Evolutionary conservation across 257 asterid genomes (phyloP).

Genomic region (Salvia hispanica): DNA sequence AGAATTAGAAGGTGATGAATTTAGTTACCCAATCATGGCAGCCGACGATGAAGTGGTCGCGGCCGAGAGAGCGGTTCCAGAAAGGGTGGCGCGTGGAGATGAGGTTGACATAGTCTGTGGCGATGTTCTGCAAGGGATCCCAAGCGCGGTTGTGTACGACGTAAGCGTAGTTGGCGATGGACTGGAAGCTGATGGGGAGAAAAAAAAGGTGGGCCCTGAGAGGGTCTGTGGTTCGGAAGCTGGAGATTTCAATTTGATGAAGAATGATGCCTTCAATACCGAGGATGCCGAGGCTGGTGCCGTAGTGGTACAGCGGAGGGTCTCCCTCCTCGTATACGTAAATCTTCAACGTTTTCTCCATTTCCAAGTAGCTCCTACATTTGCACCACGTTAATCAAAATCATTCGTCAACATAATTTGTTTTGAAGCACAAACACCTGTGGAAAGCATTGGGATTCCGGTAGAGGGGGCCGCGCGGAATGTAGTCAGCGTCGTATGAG

Average conservation of each 20-base stretch:
- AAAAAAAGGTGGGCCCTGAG: slow-evolving; percentile 44
- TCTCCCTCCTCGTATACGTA: slow-evolving; percentile 65
- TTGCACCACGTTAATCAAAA: not conserved
- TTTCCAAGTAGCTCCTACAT: slow-evolving; percentile 62
- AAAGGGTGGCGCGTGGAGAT: slow-evolving; percentile 50
- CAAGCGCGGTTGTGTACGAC: slow-evolving; percentile 44
- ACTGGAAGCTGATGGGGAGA: slow-evolving; percentile 50
- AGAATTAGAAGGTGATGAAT: too few species aligned
- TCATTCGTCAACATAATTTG: too few species aligned
- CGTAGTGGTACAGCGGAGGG: slow-evolving; percentile 61
- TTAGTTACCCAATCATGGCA: slow-evolving; percentile 62
- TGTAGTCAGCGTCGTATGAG: slow-evolving; percentile 50
- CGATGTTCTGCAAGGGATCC: slow-evolving; percentile 50
- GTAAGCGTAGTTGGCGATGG: slow-evolving; percentile 44
- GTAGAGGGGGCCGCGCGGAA: slow-evolving; percentile 49
- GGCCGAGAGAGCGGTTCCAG: slow-evolving; percentile 58
- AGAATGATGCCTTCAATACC: slow-evolving; percentile 61
- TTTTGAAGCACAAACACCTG: slow-evolving; percentile 34
- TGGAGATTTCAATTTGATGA: slow-evolving; percentile 56
- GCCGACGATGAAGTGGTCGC: slow-evolving; percentile 54
- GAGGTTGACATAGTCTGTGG: slow-evolving; percentile 45
- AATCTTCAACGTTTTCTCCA: slow-evolving; percentile 57
- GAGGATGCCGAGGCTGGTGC: slow-evolving; percentile 48
- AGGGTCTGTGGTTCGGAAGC: slow-evolving; percentile 52
- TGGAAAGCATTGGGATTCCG: slow-evolving; percentile 49